These are phyloP conservation scores for Saccharum spontaneum DNA, from an alignment of 176 grass and related monocot species.

Conservation along the genomic window DNA sequence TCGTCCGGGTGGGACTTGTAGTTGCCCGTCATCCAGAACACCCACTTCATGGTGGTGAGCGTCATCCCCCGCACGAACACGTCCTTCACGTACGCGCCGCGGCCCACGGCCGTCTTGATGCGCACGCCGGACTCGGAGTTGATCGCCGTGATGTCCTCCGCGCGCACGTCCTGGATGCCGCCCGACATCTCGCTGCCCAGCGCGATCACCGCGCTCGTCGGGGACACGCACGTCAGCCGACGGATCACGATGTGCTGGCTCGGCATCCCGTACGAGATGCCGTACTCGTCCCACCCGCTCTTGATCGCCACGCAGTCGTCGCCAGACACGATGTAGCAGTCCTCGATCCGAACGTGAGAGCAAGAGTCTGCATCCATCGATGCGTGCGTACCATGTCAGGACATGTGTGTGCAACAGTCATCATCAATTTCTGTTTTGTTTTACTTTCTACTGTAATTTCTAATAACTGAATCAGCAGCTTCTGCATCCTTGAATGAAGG, in stretches of 20 bases:
- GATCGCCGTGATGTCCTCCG: slow-evolving; percentile 78
- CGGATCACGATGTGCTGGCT: slow-evolving; percentile 78
- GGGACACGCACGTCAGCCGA: slow-evolving; percentile 75
- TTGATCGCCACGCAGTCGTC: slow-evolving; percentile 98
- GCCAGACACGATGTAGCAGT: slow-evolving; percentile 95
- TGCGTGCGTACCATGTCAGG: too few species aligned
- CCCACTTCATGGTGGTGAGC: slow-evolving; percentile 68
- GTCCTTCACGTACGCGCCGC: slow-evolving; percentile 70
- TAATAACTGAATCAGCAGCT: not conserved
- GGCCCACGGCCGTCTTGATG: slow-evolving; percentile 80
- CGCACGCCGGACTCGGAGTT: slow-evolving; percentile 82
- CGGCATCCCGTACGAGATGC: slow-evolving; percentile 80
- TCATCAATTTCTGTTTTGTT: too few species aligned
- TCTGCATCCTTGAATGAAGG: not conserved
- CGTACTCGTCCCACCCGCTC: slow-evolving; percentile 98
- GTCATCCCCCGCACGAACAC: slow-evolving; percentile 68
- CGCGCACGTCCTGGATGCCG: slow-evolving; percentile 82
- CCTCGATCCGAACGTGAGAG: slow-evolving; percentile 80
- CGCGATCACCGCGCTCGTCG: slow-evolving; percentile 83
- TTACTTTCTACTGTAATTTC: not conserved
- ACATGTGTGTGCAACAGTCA: not conserved
- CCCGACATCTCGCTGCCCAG: slow-evolving; percentile 99
- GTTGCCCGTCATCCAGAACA: slow-evolving; percentile 93
- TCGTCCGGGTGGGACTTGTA: slow-evolving; percentile 86
- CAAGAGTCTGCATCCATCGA: slow-evolving; percentile 54